Percentiles rank a stretch among this genome's conserved stretches.
phyloP scores from a whole-genome alignment of 176 grass and related monocot genomes.

The Alloteropsis semialata region DNA sequence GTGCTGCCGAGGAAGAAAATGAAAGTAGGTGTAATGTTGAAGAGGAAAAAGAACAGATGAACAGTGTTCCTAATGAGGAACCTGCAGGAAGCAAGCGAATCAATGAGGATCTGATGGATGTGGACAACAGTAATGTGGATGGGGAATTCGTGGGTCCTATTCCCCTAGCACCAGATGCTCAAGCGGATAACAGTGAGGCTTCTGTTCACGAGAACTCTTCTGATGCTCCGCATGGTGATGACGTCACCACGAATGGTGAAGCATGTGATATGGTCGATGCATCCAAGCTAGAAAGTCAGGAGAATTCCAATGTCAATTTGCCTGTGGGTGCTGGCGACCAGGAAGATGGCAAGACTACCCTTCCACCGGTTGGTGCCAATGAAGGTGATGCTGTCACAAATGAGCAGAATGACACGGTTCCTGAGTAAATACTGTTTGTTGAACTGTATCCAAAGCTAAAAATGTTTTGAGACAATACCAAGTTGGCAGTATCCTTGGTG shows the following conservation, averaged over 20 bases:
- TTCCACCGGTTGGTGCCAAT: neutral
- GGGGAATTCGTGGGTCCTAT: constrained; percentile 27
- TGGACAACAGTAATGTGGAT: constrained; percentile 19
- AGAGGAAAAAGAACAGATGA: constrained; percentile 5
- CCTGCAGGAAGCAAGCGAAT: constrained; percentile 29
- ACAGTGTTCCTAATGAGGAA: neutral
- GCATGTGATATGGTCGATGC: neutral
- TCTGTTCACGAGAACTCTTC: neutral
- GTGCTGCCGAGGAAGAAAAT: constrained; percentile 18
- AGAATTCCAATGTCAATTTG: neutral
- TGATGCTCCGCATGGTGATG: neutral
- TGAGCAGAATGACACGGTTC: neutral
- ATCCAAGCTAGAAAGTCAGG: neutral
- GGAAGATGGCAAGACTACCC: neutral
- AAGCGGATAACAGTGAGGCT: neutral
- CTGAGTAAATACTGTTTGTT: constrained; percentile 18
- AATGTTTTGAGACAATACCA: neutral
- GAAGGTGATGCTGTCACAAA: constrained; percentile 1
- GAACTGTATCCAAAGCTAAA: neutral
- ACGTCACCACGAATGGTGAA: neutral
- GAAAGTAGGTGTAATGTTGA: neutral
- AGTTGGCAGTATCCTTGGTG: neutral
- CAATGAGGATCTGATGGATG: constrained; percentile 18
- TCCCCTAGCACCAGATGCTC: constrained; percentile 20
- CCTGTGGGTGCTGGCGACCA: neutral